Evolutionary conservation across 305 asterid species (phyloP).

Genomic region (Fraxinus sp.): DNA sequence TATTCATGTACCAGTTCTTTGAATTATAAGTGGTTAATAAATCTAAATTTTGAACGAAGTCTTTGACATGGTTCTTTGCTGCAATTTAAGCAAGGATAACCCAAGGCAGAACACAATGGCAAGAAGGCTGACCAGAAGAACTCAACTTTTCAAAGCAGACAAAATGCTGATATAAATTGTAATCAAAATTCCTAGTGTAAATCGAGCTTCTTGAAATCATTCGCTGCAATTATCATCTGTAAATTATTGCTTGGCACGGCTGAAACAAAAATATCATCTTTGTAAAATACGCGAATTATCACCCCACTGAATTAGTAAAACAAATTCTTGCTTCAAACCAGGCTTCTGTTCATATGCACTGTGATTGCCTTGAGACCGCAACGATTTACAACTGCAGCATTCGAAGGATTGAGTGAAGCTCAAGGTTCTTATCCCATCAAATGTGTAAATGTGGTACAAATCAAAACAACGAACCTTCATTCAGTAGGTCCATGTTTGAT

Average conservation of each 20-base stretch:
- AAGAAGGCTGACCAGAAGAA: not conserved
- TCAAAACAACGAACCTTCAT: not conserved
- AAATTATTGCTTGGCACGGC: not conserved
- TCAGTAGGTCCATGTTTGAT: not conserved
- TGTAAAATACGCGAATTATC: not conserved
- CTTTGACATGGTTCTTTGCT: not conserved
- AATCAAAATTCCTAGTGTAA: not conserved
- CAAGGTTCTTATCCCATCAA: not conserved
- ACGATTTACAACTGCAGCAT: not conserved
- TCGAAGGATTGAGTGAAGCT: not conserved
- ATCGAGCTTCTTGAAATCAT: not conserved
- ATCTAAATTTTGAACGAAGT: too few species aligned
- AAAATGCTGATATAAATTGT: not conserved
- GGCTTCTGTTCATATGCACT: not conserved
- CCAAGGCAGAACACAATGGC: not conserved
- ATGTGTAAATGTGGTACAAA: not conserved
- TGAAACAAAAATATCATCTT: not conserved
- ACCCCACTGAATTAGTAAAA: not conserved
- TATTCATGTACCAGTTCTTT: too few species aligned
- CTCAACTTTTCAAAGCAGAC: not conserved
- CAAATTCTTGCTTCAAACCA: not conserved
- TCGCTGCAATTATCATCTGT: not conserved
- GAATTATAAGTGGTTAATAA: too few species aligned
- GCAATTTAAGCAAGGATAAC: not conserved
- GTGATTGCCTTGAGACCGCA: not conserved